Evolutionary conservation across 306 rosid genomes (phyloP).

Genomic region (Dicorynia guianensis): DNA sequence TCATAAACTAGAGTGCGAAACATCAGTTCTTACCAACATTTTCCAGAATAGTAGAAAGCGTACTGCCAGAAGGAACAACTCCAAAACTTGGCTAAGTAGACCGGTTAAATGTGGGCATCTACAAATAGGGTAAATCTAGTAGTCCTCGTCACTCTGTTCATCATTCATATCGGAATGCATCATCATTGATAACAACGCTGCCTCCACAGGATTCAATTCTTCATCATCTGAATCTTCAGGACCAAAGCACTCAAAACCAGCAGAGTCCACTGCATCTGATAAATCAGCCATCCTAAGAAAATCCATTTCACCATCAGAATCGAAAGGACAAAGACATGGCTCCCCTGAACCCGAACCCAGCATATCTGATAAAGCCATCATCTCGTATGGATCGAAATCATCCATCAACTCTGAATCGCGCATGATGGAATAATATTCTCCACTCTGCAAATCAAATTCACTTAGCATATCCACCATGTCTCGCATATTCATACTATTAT

Average conservation of each 20-base stretch:
- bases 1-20: slow-evolving; percentile 29
- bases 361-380: slow-evolving; percentile 45
- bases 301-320: slow-evolving; percentile 42
- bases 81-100: not conserved
- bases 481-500: slow-evolving; percentile 15
- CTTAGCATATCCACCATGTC: slow-evolving; percentile 47
- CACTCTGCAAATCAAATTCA: slow-evolving; percentile 45
- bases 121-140: slow-evolving; percentile 34
- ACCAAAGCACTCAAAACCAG: slow-evolving; percentile 41
- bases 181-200: slow-evolving; percentile 47
- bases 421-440: slow-evolving; percentile 46
- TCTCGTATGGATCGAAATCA: slow-evolving; percentile 43
- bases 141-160: slow-evolving; percentile 21
- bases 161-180: slow-evolving; percentile 49
- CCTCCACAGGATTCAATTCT: slow-evolving; percentile 41
- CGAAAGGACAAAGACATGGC: slow-evolving; percentile 41
- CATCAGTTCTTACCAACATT: slow-evolving; percentile 3
- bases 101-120: not conserved
- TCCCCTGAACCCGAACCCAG: slow-evolving; percentile 37
- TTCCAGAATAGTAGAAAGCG: slow-evolving; percentile 29
- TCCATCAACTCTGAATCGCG: slow-evolving; percentile 26
- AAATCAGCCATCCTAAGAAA: slow-evolving; percentile 41
- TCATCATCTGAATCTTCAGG: slow-evolving; percentile 42
- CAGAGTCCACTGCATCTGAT: slow-evolving; percentile 41
- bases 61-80: slow-evolving; percentile 24